A percentile compares a stretch with the other conserved stretches of the same genome.
Evolutionary conservation across 2,329 filamentous ascomycete species (phyloP).

Genomic region (Xylariales sp.): DNA sequence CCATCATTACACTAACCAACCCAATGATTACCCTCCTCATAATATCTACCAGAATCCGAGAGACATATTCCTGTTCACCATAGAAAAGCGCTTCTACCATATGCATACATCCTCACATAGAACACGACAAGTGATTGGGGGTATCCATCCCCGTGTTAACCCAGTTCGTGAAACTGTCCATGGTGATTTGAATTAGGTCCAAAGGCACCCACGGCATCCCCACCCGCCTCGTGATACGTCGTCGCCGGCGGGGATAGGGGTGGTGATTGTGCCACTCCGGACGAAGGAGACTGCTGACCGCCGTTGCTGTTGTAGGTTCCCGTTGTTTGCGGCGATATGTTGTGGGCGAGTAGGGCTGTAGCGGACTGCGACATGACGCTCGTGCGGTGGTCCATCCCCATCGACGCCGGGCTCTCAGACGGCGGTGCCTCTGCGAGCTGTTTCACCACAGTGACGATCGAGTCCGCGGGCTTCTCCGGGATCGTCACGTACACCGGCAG

Average conservation of each 20-base stretch:
- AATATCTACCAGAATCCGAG: too few species aligned
- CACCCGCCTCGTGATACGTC: slow-evolving; percentile 37
- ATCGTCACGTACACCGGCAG: slow-evolving; percentile 1
- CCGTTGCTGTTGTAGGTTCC: slow-evolving; percentile 19
- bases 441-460: slow-evolving; percentile 7
- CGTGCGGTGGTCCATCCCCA: slow-evolving; percentile 13
- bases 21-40: too few species aligned
- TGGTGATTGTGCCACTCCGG: too few species aligned
- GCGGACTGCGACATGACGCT: slow-evolving; percentile 19
- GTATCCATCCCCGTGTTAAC: neutral
- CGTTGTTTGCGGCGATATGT: slow-evolving; percentile 14
- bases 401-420: slow-evolving; percentile 22
- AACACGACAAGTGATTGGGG: too few species aligned
- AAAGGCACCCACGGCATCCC: slow-evolving; percentile 23
- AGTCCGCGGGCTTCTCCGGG: slow-evolving; percentile 3
- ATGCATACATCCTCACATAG: too few species aligned
- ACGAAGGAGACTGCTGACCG: slow-evolving; percentile 17
- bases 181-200: slow-evolving; percentile 26
- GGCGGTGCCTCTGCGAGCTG: slow-evolving; percentile 10
- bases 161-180: slow-evolving; percentile 37
- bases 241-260: too few species aligned
- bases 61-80: too few species aligned
- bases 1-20: too few species aligned
- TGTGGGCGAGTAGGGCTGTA: slow-evolving; percentile 18
- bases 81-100: too few species aligned